These are phyloP conservation scores for Aspergillus jensenii DNA, from an alignment of 2,329 filamentous ascomycete genomes.

Conservation along the genomic window DNA sequence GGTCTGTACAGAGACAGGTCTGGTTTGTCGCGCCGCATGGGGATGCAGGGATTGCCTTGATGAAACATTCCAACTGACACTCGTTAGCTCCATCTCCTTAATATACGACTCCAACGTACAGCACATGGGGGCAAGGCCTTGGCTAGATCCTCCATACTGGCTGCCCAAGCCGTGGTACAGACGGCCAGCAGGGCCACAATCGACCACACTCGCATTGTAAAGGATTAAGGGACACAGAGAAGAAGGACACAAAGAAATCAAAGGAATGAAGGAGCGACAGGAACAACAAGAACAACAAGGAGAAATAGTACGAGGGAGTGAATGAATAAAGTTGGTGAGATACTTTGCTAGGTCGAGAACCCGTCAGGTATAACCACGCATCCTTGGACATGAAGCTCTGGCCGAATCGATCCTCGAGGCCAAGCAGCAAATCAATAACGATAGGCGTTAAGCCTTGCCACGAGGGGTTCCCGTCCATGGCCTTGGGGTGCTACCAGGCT, in stretches of 20 bases:
- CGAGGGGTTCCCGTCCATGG: too few relatives aligned
- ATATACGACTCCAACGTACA: neutral
- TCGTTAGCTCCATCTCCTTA: neutral
- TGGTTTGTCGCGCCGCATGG: slow-evolving; percentile 38
- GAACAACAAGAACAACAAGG: too few relatives aligned
- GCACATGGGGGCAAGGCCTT: neutral
- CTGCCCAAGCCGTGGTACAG: neutral
- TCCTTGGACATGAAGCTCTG: too few relatives aligned
- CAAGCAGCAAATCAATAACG: too few relatives aligned
- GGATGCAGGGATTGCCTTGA: slow-evolving; percentile 30
- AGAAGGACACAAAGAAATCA: neutral
- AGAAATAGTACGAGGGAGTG: too few relatives aligned
- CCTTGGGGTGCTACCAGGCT: too few relatives aligned
- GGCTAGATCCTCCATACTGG: neutral
- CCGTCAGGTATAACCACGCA: too few relatives aligned
- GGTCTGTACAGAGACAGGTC: slow-evolving; percentile 42
- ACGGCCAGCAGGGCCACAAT: neutral
- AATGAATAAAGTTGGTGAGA: too few relatives aligned
- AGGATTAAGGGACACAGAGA: too few relatives aligned
- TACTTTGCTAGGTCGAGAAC: too few relatives aligned
- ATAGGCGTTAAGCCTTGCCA: too few relatives aligned
- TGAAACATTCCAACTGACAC: slow-evolving; percentile 25
- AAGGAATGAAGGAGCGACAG: neutral
- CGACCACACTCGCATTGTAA: neutral
- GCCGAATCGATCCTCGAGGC: too few relatives aligned